These are phyloP conservation scores for Petrea volubilis DNA, from an alignment of 257 asterid species.

Conservation along the genomic window DNA sequence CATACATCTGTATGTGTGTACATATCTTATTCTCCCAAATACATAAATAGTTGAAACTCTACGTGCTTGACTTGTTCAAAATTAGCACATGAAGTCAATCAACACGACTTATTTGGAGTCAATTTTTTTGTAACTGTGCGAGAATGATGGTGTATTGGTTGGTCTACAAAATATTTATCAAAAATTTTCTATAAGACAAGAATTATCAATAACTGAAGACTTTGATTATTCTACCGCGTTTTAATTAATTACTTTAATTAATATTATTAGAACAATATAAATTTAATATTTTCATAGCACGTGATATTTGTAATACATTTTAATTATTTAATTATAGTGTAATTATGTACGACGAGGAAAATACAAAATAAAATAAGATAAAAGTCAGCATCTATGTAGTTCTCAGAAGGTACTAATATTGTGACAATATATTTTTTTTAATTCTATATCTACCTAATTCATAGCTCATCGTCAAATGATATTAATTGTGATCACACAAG, in stretches of 20 bases:
- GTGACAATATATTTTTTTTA: too few species aligned
- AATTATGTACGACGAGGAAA: neutral
- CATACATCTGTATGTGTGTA: too few species aligned
- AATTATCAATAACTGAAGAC: neutral
- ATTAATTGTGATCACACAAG: neutral
- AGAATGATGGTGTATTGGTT: neutral
- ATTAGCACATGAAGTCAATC: neutral
- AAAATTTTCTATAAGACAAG: neutral
- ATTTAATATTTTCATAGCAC: neutral
- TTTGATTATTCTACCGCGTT: neutral
- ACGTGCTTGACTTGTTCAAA: neutral
- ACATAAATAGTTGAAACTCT: neutral
- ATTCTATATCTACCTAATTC: too few species aligned
- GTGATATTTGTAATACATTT: neutral
- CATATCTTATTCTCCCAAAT: neutral
- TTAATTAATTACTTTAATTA: neutral
- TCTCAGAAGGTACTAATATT: neutral
- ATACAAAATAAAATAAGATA: too few species aligned
- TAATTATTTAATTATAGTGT: neutral
- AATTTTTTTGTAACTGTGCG: neutral
- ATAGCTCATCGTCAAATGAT: too few species aligned
- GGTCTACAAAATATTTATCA: neutral
- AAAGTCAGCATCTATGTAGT: neutral
- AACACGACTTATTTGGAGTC: neutral
- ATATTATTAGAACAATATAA: neutral